A percentile compares a stretch with the other conserved stretches of the same genome.
phyloP scores from a whole-genome alignment of 2,329 filamentous ascomycete genomes.

The Botryotinia calthae region DNA sequence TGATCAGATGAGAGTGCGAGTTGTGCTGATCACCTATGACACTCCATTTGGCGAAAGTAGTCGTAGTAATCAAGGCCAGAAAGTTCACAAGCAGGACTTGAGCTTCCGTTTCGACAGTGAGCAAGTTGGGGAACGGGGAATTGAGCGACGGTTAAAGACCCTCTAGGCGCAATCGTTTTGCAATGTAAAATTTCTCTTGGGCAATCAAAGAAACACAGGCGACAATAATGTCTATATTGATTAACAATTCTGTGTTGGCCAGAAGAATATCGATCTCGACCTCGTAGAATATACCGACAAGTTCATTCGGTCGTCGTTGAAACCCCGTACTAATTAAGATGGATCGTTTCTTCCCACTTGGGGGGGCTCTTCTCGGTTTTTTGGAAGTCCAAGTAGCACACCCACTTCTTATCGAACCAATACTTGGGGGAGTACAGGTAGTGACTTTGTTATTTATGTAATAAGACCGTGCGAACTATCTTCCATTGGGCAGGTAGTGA shows the following conservation, averaged over 20 bases:
- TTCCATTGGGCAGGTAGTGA: neutral
- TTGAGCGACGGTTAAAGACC: neutral
- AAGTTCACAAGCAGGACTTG: neutral
- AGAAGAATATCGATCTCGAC: neutral
- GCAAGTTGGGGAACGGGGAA: neutral
- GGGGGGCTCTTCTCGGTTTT: neutral
- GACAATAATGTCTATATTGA: neutral
- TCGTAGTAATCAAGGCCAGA: neutral
- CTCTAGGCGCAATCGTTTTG: neutral
- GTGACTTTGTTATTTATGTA: constrained; percentile 8
- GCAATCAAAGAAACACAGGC: neutral
- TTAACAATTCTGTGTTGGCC: neutral
- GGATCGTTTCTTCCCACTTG: neutral
- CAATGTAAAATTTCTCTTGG: neutral
- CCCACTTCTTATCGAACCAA: constrained; percentile 1
- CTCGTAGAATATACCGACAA: neutral
- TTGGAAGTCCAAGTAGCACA: neutral
- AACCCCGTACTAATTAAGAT: neutral
- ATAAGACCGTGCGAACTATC: neutral
- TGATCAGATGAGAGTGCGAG: neutral
- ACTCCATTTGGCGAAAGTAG: neutral
- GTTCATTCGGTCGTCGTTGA: constrained; percentile 2
- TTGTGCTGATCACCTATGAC: neutral
- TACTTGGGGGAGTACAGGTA: neutral
- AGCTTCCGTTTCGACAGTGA: neutral